Evolutionary conservation across 2,329 filamentous ascomycete genomes (phyloP).

Genomic region (Cladosporium sp.): DNA sequence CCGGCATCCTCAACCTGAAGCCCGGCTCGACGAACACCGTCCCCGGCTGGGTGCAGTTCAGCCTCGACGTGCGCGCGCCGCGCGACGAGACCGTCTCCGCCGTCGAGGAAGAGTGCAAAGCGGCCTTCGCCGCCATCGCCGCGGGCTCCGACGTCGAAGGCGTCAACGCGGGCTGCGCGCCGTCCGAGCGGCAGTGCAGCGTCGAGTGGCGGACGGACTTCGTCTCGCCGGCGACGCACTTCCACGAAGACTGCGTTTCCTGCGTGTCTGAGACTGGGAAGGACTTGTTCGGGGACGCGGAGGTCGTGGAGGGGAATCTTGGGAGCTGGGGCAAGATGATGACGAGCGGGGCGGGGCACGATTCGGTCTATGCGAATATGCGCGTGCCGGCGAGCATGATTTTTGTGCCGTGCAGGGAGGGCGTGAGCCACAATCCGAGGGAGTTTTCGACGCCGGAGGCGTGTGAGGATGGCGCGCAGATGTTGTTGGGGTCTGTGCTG

Average conservation of each 20-base stretch:
- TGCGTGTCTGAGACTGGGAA: conserved; percentile 57
- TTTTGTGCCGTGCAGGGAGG: conserved; percentile 43
- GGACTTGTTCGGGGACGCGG: conserved; percentile 44
- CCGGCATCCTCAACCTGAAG: conserved; percentile 60
- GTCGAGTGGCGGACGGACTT: conserved; percentile 58
- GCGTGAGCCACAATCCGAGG: conserved; percentile 42
- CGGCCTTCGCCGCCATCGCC: conserved; percentile 56
- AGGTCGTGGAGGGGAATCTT: conserved; percentile 25
- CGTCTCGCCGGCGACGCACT: conserved; percentile 55
- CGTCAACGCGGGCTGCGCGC: conserved; percentile 39
- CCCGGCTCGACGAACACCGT: conserved; percentile 70
- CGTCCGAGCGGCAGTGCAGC: conserved; percentile 35
- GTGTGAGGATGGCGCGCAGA: conserved; percentile 43
- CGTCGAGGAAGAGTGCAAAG: conserved; percentile 51
- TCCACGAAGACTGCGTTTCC: conserved; percentile 60
- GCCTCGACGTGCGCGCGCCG: conserved; percentile 59
- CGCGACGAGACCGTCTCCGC: conserved; percentile 50
- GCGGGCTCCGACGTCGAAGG: conserved; percentile 48
- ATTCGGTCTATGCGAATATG: conserved; percentile 43
- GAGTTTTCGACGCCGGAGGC: conserved; percentile 43
- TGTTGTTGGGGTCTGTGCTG: conserved; percentile 45
- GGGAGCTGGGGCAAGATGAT: conserved; percentile 41
- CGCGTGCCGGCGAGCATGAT: conserved; percentile 44
- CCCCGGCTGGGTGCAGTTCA: conserved; percentile 60
- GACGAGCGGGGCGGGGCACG: conserved; percentile 60